Evolutionary conservation across 768 basidiomycete species (phyloP).

Genomic region (Phlebiopsis flavidoalba): DNA sequence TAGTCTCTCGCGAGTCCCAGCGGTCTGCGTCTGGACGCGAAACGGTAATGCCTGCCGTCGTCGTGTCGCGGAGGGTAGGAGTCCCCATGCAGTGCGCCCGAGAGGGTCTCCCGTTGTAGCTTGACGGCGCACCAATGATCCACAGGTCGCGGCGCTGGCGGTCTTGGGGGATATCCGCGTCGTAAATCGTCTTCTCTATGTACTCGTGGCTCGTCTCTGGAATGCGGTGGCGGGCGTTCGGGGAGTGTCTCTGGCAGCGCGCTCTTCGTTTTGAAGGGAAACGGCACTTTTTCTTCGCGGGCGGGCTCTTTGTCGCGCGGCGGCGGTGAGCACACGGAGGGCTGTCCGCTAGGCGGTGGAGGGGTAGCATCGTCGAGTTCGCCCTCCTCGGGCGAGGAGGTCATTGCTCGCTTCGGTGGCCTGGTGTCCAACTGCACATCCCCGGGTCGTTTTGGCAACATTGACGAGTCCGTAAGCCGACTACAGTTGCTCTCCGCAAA

Average conservation of each 20-base stretch:
- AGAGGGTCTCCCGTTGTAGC: not conserved
- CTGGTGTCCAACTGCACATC: constrained; percentile 48
- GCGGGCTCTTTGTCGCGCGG: constrained; percentile 10
- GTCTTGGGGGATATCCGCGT: constrained; percentile 15
- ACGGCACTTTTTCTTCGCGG: constrained; percentile 49
- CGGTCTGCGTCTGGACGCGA: constrained; percentile 10
- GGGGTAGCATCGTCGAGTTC: constrained; percentile 61
- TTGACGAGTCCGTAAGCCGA: not conserved
- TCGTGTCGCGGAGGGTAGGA: constrained; percentile 20
- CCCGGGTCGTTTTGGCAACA: constrained; percentile 47
- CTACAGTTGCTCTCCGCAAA: not conserved
- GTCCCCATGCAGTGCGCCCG: constrained; percentile 10
- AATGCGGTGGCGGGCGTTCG: constrained; percentile 7
- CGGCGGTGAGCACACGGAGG: constrained; percentile 25
- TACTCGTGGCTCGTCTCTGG: constrained; percentile 41
- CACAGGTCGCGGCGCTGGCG: constrained; percentile 11
- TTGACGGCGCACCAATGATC: constrained; percentile 8
- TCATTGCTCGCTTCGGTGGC: constrained; percentile 48
- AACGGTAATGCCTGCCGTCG: constrained; percentile 25
- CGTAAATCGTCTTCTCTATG: constrained; percentile 33
- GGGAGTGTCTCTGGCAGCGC: constrained; percentile 10
- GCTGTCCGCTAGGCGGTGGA: constrained; percentile 13
- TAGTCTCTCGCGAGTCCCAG: constrained; percentile 3
- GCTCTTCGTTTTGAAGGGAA: constrained; percentile 64
- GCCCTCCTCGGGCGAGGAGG: constrained; percentile 75